Evolutionary conservation across 805 yeast genomes (phyloP), one percentile per base, ranked within the genome.

Genomic region (Starmerella apicola): DNA sequence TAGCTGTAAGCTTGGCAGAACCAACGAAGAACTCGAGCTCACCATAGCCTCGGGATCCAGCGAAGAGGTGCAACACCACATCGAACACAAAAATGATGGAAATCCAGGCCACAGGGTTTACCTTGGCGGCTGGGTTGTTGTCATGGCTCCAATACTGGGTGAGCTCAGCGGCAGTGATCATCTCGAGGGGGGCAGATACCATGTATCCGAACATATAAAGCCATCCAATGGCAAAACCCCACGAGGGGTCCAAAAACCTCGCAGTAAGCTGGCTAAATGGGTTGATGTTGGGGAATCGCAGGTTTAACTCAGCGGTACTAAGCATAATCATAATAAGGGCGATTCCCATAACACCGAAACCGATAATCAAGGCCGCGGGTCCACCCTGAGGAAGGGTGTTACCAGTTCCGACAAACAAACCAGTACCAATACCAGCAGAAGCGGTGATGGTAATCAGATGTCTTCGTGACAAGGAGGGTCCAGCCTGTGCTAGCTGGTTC

Each of bases 351-450:
- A 76, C 56, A 5, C 76, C 58, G 55, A 81, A 83, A 3, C 83
- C 72, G 38, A 81, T 68, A 32, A 78, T 56, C 27, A 68, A 54
- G 3, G 71, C 57, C 3, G 64, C 72, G 3, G 59, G 88, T 6
- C 94, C 94, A 12, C 82, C 84, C 10, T 67, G 57, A n/a, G 68
- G 64, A 40, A 81, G 65, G 1, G 86, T 76, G 13, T 74, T 62
- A 41, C 85, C 84, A 3, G 86, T 78, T 52, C 86, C 84, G 49
- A 81, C 77, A 48, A 81, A 64, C 41, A 81, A 65, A 54, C 86
- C 93, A 1, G 91, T 80, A 41, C 91, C 91, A 38, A 81, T 61
- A 7, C 86, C 81, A 49, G 91, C 91, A 50, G 91, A 91, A 49
- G 81, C 72, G 49, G 88, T 80, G 54, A 77, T 73, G 81, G 77